Conservation (phyloP, 2,329 filamentous ascomycete species). For the Fusarium camptoceras region DNA sequence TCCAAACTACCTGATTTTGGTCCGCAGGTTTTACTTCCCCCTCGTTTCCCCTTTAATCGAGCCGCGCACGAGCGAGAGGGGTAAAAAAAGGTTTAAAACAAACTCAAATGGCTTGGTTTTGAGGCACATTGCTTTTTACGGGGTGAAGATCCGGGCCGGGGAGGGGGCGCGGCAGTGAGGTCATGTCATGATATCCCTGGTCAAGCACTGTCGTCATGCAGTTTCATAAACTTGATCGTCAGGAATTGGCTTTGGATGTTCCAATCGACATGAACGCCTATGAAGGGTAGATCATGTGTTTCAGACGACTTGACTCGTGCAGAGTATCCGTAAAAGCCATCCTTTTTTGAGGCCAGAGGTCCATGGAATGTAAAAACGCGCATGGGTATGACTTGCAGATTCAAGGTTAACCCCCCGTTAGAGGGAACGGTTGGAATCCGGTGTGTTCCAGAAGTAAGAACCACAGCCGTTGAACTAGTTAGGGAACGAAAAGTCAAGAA, state of each 20-base stretch:
- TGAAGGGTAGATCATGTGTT: constrained; percentile 14
- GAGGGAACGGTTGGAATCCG: constrained; percentile 25
- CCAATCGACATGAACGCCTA: neutral
- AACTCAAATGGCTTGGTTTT: constrained; percentile 31
- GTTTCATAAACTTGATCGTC: constrained; percentile 11
- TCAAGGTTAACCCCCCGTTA: neutral
- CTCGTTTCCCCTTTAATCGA: constrained; percentile 5
- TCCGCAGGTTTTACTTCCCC: neutral
- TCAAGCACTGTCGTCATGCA: constrained; percentile 40
- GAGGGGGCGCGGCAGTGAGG: constrained; percentile 34
- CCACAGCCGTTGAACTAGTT: constrained; percentile 1
- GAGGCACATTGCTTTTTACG: constrained; percentile 24
- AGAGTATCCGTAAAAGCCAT: neutral
- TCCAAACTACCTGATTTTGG: neutral
- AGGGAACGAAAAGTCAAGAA: neutral
- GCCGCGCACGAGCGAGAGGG: constrained; percentile 18
- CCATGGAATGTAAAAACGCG: neutral
- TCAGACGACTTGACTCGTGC: constrained; percentile 25
- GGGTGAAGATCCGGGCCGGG: constrained; percentile 29
- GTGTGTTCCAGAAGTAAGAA: constrained; percentile 25
- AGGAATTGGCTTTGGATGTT: constrained; percentile 5
- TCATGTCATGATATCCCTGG: constrained; percentile 42
- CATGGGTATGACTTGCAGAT: constrained; percentile 34
- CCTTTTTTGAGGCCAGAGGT: neutral
- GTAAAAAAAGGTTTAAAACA: neutral